phyloP scores from a whole-genome alignment of 2,329 filamentous ascomycete genomes.

The Colletotrichum lindemuthianum region DNA sequence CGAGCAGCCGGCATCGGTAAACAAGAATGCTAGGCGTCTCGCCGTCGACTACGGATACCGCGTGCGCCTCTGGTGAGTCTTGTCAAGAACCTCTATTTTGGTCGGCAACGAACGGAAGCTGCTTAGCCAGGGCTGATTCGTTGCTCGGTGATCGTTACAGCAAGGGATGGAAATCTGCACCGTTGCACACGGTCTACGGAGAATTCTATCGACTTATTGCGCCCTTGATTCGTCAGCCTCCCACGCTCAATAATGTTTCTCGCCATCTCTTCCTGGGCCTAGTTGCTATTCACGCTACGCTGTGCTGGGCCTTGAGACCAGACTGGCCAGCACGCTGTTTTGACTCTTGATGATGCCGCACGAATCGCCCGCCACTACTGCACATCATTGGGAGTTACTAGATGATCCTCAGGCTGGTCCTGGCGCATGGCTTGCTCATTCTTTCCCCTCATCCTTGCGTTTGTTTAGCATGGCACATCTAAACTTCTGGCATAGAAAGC shows the following conservation, averaged over 20 bases:
- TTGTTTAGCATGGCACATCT: too few species aligned
- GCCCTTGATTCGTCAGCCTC: slow-evolving; percentile 22
- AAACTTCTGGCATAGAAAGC: slow-evolving; percentile 24
- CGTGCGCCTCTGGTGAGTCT: neutral
- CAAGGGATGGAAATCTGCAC: slow-evolving; percentile 18
- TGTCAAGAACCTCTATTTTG: slow-evolving; percentile 23
- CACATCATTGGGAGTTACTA: slow-evolving; percentile 35
- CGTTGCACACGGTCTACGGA: slow-evolving; percentile 10
- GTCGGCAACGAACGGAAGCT: slow-evolving; percentile 20
- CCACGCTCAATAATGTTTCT: slow-evolving; percentile 2
- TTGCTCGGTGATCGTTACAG: slow-evolving; percentile 20
- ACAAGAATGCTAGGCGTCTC: slow-evolving; percentile 12
- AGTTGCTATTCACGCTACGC: slow-evolving; percentile 8
- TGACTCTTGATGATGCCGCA: slow-evolving; percentile 31
- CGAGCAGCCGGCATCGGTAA: slow-evolving; percentile 1
- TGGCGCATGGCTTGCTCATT: slow-evolving; percentile 17
- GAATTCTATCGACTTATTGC: slow-evolving; percentile 8
- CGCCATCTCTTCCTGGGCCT: slow-evolving; percentile 19
- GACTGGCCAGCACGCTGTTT: slow-evolving; percentile 21
- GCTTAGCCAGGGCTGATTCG: slow-evolving; percentile 20
- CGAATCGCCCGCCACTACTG: slow-evolving; percentile 35
- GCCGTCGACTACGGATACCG: neutral
- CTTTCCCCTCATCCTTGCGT: slow-evolving; percentile 9
- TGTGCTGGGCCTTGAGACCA: slow-evolving; percentile 12
- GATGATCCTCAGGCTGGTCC: slow-evolving; percentile 30